phyloP scores from a whole-genome alignment of 1,139 yeast genomes.

The Debaryomyces psychrophilus region DNA sequence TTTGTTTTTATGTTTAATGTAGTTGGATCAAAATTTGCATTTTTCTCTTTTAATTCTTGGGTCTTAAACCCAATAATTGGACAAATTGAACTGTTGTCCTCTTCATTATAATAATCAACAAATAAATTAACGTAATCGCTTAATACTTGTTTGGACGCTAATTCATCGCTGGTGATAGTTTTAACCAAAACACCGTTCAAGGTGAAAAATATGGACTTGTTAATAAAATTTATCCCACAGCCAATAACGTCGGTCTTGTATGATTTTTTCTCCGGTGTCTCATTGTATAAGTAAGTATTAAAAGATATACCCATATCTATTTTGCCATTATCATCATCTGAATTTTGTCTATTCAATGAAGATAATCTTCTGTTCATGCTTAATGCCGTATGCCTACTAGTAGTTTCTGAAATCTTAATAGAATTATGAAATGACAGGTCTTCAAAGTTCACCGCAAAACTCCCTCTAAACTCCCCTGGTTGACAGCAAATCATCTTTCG shows the following conservation, averaged over 20 bases:
- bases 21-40: conserved; percentile 15
- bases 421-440: conserved; percentile 47
- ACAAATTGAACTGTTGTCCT: conserved; percentile 29
- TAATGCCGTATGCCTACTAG: conserved; percentile 35
- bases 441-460: conserved; percentile 47
- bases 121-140: conserved; percentile 30
- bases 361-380: conserved; percentile 44
- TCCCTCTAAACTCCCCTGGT: conserved; percentile 47
- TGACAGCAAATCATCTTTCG: conserved; percentile 28
- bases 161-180: conserved; percentile 35
- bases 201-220: conserved; percentile 70
- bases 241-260: conserved; percentile 68
- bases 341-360: conserved; percentile 32
- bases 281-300: conserved; percentile 25
- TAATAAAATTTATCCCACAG: conserved; percentile 76
- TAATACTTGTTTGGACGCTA: conserved; percentile 25
- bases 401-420: conserved; percentile 34
- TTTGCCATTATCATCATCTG: conserved; percentile 38
- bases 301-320: conserved; percentile 43
- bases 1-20: conserved; percentile 54
- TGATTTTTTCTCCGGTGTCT: conserved; percentile 18
- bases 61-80: conserved; percentile 48
- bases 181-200: conserved; percentile 70
- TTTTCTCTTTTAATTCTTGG: conserved; percentile 24
- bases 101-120: conserved; percentile 20